These are phyloP conservation scores for Aspergillus pseudotamarii DNA, from an alignment of 2,329 filamentous ascomycete genomes.

Conservation along the genomic window DNA sequence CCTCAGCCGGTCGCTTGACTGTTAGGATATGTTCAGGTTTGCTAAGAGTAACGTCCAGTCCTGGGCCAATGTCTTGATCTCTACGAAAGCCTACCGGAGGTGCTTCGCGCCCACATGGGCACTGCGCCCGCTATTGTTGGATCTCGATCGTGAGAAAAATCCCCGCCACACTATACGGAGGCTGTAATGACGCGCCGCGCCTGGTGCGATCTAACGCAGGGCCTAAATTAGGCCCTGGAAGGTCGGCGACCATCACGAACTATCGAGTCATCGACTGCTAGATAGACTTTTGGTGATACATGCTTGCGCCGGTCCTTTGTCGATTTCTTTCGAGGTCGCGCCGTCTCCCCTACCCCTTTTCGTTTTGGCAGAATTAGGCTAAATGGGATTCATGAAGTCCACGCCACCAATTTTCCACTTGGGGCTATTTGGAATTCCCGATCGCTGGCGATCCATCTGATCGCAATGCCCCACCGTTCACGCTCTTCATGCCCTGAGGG, in stretches of 20 bases:
- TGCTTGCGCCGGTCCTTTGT: not conserved
- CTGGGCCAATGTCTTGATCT: conserved; percentile 58
- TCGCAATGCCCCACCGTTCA: not conserved
- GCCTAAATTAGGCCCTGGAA: conserved; percentile 10
- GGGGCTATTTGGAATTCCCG: not conserved
- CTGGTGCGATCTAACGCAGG: conserved; percentile 10
- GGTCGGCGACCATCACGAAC: conserved; percentile 1
- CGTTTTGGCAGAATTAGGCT: not conserved
- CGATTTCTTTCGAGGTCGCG: not conserved
- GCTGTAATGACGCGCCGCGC: not conserved
- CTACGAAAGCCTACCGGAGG: conserved; percentile 44
- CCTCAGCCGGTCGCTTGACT: not conserved
- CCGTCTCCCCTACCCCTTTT: not conserved
- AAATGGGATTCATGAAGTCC: not conserved
- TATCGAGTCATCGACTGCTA: conserved; percentile 4
- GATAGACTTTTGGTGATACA: conserved; percentile 4
- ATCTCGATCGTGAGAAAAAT: conserved; percentile 30
- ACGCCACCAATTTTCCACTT: not conserved
- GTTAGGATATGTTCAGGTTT: not conserved
- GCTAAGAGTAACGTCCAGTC: conserved; percentile 40
- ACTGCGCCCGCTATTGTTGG: conserved; percentile 24
- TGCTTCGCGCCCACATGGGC: conserved; percentile 24
- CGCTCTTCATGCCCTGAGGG: not conserved
- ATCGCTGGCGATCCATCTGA: not conserved
- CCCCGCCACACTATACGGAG: not conserved